Base-by-base conservation (phyloP, 2,329 filamentous ascomycete genomes). In the Penicillium aurantiogriseum region DNA sequence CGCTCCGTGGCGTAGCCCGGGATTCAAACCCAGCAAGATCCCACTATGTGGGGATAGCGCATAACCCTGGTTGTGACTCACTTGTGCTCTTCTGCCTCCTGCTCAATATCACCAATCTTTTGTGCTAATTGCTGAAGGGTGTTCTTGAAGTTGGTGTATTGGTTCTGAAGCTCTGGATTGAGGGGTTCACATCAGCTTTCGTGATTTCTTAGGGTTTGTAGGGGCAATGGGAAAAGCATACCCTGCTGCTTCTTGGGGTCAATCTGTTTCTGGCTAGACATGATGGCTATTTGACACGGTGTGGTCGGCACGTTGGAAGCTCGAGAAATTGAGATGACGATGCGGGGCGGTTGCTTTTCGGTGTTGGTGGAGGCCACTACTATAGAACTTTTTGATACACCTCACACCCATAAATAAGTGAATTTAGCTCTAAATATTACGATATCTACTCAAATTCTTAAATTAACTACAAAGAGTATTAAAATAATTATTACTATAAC, bases 61-160 rank as follows among this genome's bases (percentile, higher is more conserved):
- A 33, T 33, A 21, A 9, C 4, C 17, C 8, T 13, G 7, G 0
- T 2, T 17, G 58, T 21, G 15, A 76, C 88, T 74, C 79, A 97
- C 94, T 96, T 97, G 82, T 99, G 94, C 75, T 99, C 94, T 76
- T 99, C 94, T 21, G 90, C 88, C 75, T 97, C 94, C 74, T 96
- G 91, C 79, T 99, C 94, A 56, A 99, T 92, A 72, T 97, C 92
- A 40, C 94, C 94, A 67, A 99, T 97, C 76, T 96, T 97, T 71
- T 92, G 88, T 31, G 94, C 94, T 69, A 99, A 87, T 71, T 94
- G 90, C 77, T 97, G 93, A 57, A 99, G 84, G 35, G 81, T 86
- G 69, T 84, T 86, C 70, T 88, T 88, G 81, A 84, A 81, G 63
- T 76, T 81, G 40, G 76, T 74, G 67, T 81, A 81, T 63, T 81